Conservation (phyloP, 768 basidiomycete genomes). For the Tricholoma furcatifolium region DNA sequence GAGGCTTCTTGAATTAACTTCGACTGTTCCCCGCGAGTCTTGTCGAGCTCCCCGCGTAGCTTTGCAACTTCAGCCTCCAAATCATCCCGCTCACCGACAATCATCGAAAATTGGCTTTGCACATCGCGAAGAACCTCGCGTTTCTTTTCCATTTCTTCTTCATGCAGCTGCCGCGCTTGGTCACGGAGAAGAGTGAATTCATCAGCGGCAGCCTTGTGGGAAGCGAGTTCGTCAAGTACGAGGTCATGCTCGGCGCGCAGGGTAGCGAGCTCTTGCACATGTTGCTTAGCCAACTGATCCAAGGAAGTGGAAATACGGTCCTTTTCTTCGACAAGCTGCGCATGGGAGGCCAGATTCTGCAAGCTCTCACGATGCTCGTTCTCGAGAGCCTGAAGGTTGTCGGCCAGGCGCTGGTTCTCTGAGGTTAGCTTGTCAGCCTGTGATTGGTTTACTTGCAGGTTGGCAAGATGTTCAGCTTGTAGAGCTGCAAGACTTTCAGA, state of each 20-base stretch:
- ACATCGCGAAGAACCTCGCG: slow-evolving; percentile 40
- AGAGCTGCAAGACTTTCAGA: slow-evolving; percentile 1
- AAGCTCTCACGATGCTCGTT: slow-evolving; percentile 6
- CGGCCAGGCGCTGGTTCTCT: slow-evolving; percentile 5
- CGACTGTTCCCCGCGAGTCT: slow-evolving; percentile 56
- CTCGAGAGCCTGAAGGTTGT: slow-evolving; percentile 1
- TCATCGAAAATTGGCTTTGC: slow-evolving; percentile 47
- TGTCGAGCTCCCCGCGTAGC: slow-evolving; percentile 59
- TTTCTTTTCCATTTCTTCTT: slow-evolving; percentile 52
- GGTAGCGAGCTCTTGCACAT: slow-evolving; percentile 45
- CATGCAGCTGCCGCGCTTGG: slow-evolving; percentile 40
- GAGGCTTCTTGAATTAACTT: slow-evolving; percentile 70
- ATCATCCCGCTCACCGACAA: slow-evolving; percentile 43
- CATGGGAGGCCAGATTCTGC: neutral
- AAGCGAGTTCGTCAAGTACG: slow-evolving; percentile 58
- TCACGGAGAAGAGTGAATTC: slow-evolving; percentile 49
- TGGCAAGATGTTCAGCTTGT: slow-evolving; percentile 2
- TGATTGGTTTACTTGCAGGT: neutral
- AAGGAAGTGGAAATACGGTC: slow-evolving; percentile 41
- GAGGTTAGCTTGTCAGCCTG: neutral
- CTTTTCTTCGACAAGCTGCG: slow-evolving; percentile 43
- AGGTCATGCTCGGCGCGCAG: slow-evolving; percentile 48
- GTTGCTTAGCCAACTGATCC: slow-evolving; percentile 47
- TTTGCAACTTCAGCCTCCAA: slow-evolving; percentile 46
- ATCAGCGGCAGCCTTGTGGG: slow-evolving; percentile 51